Evolutionary conservation across 73 alveolate species (phyloP), one percentile per base, ranked within the genome.

Genomic region (Paramecium caudatum): DNA sequence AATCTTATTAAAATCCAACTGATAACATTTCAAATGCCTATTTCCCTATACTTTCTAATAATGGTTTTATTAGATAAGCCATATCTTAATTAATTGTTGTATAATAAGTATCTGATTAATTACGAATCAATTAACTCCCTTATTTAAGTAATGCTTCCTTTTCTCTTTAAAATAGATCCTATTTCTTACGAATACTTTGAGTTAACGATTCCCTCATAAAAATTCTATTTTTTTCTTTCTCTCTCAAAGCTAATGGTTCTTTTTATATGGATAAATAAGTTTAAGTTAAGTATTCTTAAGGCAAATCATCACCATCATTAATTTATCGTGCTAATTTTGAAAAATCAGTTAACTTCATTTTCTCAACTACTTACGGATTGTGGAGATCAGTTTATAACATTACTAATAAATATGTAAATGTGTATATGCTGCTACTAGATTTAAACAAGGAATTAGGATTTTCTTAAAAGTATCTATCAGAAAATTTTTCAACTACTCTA

Each of bases 401-500:
- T 12, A 86, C 84, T 16, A 86, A 55, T 5, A 86, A 36, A 78
- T 62, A 86, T 15, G 90, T 37, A 12, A 62, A 65, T 15, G 93
- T 86, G 46, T 86, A 86, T 4, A 74, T 45, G 49, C 95, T 94
- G 74, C 98, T 93, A 91, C 98, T 98, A 7, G 99, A 95, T 81
- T 90, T 91, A 10, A 94, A 94, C 87, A 94, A 90, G 19, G 94
- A 90, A 45, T 90, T 94, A 17, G 96, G 97, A 82, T 97, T 98
- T 93, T 98, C 99, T 49, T 80, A 92, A 74, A 91, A 94, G 91
- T 91, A 97, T 93, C 97, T 96, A 13, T 94, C 97, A 10, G 99
- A 98, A 82, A 98, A 98, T 82, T 92, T 98, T 87, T 97, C 95
- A 93, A 98, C 94, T 27, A 98, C 95, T 88, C 99, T 94, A 93